Conservation (phyloP, 2,329 filamentous ascomycete genomes). For the Akanthomyces muscarius region DNA sequence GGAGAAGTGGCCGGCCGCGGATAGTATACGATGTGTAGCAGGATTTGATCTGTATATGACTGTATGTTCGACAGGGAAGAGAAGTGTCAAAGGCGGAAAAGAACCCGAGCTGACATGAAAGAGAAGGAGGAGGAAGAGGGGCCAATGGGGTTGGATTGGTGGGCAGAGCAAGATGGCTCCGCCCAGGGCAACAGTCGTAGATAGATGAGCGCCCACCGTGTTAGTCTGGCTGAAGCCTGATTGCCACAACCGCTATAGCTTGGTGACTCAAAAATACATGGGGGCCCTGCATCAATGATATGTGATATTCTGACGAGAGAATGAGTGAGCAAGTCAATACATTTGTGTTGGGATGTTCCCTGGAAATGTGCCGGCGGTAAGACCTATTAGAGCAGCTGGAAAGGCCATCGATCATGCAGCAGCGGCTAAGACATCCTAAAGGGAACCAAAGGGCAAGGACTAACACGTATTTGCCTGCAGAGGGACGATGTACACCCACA, state of each 20-base stretch:
- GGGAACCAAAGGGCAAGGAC: not conserved
- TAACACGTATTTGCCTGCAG: not conserved
- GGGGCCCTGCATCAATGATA: not conserved
- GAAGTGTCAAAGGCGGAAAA: constrained; percentile 6
- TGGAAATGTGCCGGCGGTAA: not conserved
- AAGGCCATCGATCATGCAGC: not conserved
- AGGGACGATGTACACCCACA: not conserved
- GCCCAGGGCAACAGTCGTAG: constrained; percentile 12
- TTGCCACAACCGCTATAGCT: not conserved
- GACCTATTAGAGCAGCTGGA: not conserved
- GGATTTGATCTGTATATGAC: not conserved
- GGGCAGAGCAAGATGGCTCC: constrained; percentile 11
- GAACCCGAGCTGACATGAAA: constrained; percentile 7
- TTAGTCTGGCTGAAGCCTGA: not conserved
- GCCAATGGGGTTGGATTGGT: constrained; percentile 11
- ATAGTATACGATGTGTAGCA: not conserved
- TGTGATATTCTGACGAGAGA: not conserved
- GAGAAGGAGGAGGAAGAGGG: constrained; percentile 3
- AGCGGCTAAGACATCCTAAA: not conserved
- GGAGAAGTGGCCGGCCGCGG: not conserved
- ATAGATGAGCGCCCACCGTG: constrained; percentile 7
- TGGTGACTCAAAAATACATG: not conserved
- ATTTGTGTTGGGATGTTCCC: not conserved
- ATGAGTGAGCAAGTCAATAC: not conserved
- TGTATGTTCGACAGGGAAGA: not conserved